Evolutionary conservation across 441 rosid genomes (phyloP).

Genomic region (Pelargonium citronellum): DNA sequence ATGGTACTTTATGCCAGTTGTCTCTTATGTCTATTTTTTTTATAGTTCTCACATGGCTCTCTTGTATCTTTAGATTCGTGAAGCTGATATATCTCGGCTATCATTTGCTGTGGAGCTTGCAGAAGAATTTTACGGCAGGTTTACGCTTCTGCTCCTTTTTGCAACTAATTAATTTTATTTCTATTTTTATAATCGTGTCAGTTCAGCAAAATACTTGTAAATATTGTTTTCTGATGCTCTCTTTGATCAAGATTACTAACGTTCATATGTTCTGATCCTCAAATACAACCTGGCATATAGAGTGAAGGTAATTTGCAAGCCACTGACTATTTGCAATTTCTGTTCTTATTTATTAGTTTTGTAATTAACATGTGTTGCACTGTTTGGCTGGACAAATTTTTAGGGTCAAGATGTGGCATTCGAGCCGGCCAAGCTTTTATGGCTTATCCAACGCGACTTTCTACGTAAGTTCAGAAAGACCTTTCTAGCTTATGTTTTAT

Average conservation of each 20-base stretch:
- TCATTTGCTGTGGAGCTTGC: conserved; percentile 99
- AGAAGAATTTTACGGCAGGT: conserved; percentile 99
- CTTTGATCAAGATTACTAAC: conserved; percentile 32
- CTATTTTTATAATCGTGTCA: neutral
- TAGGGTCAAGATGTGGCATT: conserved; percentile 98
- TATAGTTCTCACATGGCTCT: conserved; percentile 18
- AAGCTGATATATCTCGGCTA: conserved; percentile 95
- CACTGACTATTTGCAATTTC: conserved; percentile 20
- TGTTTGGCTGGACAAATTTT: conserved; percentile 21
- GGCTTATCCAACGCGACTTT: conserved; percentile 99
- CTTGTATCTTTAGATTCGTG: conserved; percentile 62
- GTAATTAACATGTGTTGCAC: conserved; percentile 21
- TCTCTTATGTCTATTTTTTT: conserved; percentile 1
- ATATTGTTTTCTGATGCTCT: conserved; percentile 12
- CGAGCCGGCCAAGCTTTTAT: conserved; percentile 88
- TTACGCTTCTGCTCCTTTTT: conserved; percentile 23
- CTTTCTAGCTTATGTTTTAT: conserved; percentile 15
- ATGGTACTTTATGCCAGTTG: neutral
- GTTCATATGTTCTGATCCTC: conserved; percentile 31
- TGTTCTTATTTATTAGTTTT: conserved; percentile 18
- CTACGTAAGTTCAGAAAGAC: conserved; percentile 55
- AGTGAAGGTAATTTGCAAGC: conserved; percentile 72
- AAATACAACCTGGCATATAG: conserved; percentile 40
- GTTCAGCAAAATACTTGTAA: conserved; percentile 12
- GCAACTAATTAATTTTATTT: conserved; percentile 18